Evolutionary conservation across 73 alveolate species (phyloP).

Genomic region (Symbiodinium natans): DNA sequence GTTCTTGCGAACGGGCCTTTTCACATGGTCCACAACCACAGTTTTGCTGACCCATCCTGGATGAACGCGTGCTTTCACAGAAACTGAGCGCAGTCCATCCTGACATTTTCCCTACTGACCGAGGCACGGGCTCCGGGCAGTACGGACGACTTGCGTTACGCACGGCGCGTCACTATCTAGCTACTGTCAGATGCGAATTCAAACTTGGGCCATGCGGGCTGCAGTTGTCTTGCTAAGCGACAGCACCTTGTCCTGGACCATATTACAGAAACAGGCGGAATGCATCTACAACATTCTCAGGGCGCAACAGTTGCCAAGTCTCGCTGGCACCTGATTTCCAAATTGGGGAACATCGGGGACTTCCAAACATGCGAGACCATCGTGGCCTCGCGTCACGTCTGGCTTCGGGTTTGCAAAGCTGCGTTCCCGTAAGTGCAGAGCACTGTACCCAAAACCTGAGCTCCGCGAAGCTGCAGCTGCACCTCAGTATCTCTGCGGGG

Average conservation of each 20-base stretch:
- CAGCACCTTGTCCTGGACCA: too few relatives aligned
- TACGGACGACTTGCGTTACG: too few relatives aligned
- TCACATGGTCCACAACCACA: slow-evolving; percentile 92
- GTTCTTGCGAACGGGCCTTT: background rate
- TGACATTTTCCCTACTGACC: too few relatives aligned
- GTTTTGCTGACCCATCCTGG: slow-evolving; percentile 85
- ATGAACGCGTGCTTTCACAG: too few relatives aligned
- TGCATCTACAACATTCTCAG: background rate
- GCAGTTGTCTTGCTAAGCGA: background rate
- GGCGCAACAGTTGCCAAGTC: background rate
- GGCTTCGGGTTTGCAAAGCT: too few relatives aligned
- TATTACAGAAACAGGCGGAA: background rate
- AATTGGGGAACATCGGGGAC: too few relatives aligned
- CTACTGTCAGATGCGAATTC: background rate
- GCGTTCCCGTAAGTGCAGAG: background rate
- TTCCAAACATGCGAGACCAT: too few relatives aligned
- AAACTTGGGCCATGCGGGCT: background rate
- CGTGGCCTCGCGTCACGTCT: too few relatives aligned
- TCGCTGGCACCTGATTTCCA: background rate
- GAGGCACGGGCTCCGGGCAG: too few relatives aligned
- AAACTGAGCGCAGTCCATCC: too few relatives aligned
- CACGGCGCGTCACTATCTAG: too few relatives aligned
- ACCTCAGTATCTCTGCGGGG: background rate
- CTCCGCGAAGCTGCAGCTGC: slow-evolving; percentile 75
- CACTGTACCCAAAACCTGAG: slow-evolving; percentile 39